phyloP scores from a whole-genome alignment of 2,329 filamentous ascomycete genomes.

The Verticillium isaacii region DNA sequence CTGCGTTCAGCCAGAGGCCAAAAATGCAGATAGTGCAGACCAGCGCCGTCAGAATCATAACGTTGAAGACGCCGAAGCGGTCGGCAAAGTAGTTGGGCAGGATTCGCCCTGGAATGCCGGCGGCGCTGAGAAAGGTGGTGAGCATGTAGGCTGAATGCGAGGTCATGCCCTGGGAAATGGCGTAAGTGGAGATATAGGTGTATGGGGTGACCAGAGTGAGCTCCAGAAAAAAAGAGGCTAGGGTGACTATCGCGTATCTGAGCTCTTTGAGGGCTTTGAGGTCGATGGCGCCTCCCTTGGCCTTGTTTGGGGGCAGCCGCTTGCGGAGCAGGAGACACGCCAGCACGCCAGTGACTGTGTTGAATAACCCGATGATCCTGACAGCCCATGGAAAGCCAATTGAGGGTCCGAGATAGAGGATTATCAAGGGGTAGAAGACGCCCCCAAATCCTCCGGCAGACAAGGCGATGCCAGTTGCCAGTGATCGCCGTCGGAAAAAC shows the following conservation, averaged over 20 bases:
- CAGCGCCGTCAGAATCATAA: slow-evolving; percentile 55
- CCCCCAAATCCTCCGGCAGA: slow-evolving; percentile 59
- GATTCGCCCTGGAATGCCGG: slow-evolving; percentile 63
- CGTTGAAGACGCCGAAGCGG: slow-evolving; percentile 64
- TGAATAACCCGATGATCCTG: slow-evolving; percentile 23
- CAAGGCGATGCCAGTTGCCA: slow-evolving; percentile 65
- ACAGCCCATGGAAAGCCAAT: slow-evolving; percentile 26
- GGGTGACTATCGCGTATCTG: slow-evolving; percentile 46
- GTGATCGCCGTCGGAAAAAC: slow-evolving; percentile 58
- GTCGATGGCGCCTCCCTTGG: slow-evolving; percentile 39
- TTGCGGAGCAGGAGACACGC: slow-evolving; percentile 25
- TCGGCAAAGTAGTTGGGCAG: slow-evolving; percentile 65
- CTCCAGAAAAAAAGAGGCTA: slow-evolving; percentile 54
- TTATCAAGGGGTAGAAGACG: slow-evolving; percentile 39
- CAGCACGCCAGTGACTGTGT: slow-evolving; percentile 19
- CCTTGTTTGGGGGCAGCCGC: slow-evolving; percentile 42
- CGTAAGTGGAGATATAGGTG: slow-evolving; percentile 64
- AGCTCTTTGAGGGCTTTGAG: slow-evolving; percentile 45
- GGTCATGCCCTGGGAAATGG: slow-evolving; percentile 45
- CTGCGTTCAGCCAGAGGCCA: slow-evolving; percentile 55
- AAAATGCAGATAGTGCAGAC: slow-evolving; percentile 39
- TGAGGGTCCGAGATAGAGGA: slow-evolving; percentile 17
- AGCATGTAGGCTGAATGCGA: slow-evolving; percentile 58
- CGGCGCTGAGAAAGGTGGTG: slow-evolving; percentile 65
- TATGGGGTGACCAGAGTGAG: slow-evolving; percentile 62